phyloP scores from a whole-genome alignment of 1,284 basidiomycete species.

The Sparassis latifolia region DNA sequence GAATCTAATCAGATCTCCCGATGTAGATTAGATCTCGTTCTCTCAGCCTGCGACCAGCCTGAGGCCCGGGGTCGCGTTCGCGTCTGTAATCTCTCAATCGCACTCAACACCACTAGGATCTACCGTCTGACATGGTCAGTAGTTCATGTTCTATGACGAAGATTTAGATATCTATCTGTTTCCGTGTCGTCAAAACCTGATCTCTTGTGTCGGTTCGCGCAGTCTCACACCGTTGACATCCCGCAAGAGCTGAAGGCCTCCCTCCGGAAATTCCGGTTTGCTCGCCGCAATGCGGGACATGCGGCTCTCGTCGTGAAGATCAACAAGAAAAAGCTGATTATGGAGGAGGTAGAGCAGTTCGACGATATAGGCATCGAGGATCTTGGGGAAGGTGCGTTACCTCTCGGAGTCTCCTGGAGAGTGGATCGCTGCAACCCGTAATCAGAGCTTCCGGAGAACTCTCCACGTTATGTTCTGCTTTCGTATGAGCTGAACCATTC shows the following conservation, averaged over 20 bases:
- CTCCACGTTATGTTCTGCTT: constrained; percentile 81
- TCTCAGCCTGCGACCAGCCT: no score
- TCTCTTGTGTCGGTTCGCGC: background rate
- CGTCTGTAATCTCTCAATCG: no score
- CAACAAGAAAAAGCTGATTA: constrained; percentile 70
- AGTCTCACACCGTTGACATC: constrained; percentile 81
- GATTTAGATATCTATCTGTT: no score
- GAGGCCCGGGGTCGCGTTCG: no score
- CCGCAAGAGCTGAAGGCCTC: constrained; percentile 69
- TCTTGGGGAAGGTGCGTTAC: constrained; percentile 67
- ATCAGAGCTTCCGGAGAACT: constrained; percentile 84
- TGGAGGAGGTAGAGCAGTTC: constrained; percentile 80
- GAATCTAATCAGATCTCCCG: no score
- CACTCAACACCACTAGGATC: no score
- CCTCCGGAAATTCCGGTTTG: constrained; percentile 81
- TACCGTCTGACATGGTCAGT: no score
- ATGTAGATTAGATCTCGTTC: no score
- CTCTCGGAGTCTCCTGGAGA: constrained; percentile 1
- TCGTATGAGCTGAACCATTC: constrained; percentile 78
- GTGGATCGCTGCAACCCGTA: constrained; percentile 4
- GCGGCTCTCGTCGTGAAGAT: constrained; percentile 85
- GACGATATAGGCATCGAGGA: constrained; percentile 75
- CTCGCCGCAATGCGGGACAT: constrained; percentile 57
- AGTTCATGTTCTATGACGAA: no score
- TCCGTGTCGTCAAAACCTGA: no score